These are phyloP conservation scores for Leishmania mexicana DNA, from an alignment of 208 protist genomes.

Conservation along the genomic window DNA sequence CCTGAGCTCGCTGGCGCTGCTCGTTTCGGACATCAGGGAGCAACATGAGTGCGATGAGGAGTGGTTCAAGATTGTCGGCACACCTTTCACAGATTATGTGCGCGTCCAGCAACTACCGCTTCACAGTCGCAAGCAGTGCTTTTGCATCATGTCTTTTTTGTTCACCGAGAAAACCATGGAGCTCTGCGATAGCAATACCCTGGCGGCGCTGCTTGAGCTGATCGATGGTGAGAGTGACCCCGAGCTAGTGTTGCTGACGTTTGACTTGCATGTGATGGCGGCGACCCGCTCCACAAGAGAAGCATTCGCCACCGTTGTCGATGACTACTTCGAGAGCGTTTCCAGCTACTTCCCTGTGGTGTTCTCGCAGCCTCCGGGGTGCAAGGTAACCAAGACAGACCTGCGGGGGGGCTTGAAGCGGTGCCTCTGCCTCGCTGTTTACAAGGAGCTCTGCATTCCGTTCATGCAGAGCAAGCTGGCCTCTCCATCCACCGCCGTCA, in stretches of 20 bases:
- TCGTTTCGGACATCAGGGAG: conserved; percentile 34
- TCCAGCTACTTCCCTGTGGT: conserved; percentile 88
- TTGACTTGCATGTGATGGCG: conserved; percentile 50
- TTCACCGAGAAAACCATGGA: conserved; percentile 22
- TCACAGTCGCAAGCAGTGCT: conserved; percentile 31
- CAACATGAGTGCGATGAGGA: conserved; percentile 17
- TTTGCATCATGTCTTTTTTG: conserved; percentile 29
- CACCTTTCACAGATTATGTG: conserved; percentile 21
- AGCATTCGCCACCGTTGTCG: conserved; percentile 34
- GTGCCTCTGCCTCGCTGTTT: conserved; percentile 47
- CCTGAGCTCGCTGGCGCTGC: conserved; percentile 36
- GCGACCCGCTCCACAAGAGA: conserved; percentile 14
- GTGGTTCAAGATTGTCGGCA: conserved; percentile 17
- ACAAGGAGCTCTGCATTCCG: conserved; percentile 58
- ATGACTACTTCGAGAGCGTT: conserved; percentile 79
- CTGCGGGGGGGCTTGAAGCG: conserved; percentile 43
- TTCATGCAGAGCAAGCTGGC: conserved; percentile 75
- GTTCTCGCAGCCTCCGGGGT: conserved; percentile 69
- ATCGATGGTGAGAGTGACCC: conserved; percentile 84
- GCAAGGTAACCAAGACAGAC: conserved; percentile 65
- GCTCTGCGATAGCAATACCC: conserved; percentile 16
- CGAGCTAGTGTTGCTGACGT: conserved; percentile 55
- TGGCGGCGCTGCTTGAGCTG: conserved; percentile 46
- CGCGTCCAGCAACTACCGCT: conserved; percentile 37
- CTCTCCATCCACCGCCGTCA: conserved; percentile 69